A percentile compares a stretch with the other conserved stretches of the same genome.
These are phyloP conservation scores for Mytilinidion resinicola DNA, from an alignment of 495 filamentous ascomycete genomes.

Conservation along the genomic window DNA sequence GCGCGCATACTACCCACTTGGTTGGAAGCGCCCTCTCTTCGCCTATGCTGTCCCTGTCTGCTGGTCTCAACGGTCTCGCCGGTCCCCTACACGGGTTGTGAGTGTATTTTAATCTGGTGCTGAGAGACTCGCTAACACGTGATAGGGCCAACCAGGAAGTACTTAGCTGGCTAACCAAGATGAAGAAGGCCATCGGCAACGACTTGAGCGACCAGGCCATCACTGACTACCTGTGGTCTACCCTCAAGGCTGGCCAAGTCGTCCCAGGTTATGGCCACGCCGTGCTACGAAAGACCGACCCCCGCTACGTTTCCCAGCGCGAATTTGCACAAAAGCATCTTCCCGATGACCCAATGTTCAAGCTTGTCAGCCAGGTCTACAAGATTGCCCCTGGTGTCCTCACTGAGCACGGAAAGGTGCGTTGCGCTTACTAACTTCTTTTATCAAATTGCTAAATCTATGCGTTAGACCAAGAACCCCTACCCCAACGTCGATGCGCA, in stretches of 20 bases:
- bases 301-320: slow-evolving; percentile 95
- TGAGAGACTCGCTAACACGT: slow-evolving; percentile 17
- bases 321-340: slow-evolving; percentile 89
- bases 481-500: slow-evolving; percentile 48
- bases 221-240: slow-evolving; percentile 96
- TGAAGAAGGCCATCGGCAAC: slow-evolving; percentile 92
- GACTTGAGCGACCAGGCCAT: slow-evolving; percentile 92
- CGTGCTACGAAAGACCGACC: slow-evolving; percentile 98
- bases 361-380: slow-evolving; percentile 98
- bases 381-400: slow-evolving; percentile 97
- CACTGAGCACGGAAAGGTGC: slow-evolving; percentile 94
- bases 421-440: slow-evolving; percentile 81
- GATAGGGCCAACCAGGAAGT: slow-evolving; percentile 91
- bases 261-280: slow-evolving; percentile 98
- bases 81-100: slow-evolving; percentile 93
- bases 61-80: slow-evolving; percentile 94
- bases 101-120: slow-evolving; percentile 20
- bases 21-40: slow-evolving; percentile 96
- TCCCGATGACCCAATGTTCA: slow-evolving; percentile 96
- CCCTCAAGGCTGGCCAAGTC: slow-evolving; percentile 89
- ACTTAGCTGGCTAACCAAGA: slow-evolving; percentile 95
- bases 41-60: slow-evolving; percentile 89
- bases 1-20: slow-evolving; percentile 95
- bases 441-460: slow-evolving; percentile 51
- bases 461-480: slow-evolving; percentile 32